Percentiles rank a stretch among this genome's conserved stretches.
Conservation (phyloP, 116 monocot genomes). For the Papilionanthe hybrid region DNA sequence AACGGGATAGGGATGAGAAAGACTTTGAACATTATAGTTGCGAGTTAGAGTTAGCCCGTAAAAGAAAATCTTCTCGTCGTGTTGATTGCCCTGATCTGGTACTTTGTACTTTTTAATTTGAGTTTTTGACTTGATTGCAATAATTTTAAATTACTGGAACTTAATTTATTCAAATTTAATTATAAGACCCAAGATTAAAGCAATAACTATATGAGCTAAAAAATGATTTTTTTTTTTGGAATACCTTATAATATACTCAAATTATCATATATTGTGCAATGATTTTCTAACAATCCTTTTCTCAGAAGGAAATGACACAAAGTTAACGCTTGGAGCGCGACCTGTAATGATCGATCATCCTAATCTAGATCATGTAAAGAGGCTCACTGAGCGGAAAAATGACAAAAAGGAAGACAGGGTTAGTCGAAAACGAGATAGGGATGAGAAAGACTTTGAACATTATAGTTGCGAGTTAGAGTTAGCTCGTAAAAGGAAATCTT, state of each 20-base stretch:
- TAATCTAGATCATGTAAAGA: conserved; percentile 67
- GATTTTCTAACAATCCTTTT: not conserved
- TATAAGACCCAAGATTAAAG: too few species aligned
- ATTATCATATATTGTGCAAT: not conserved
- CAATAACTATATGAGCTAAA: too few species aligned
- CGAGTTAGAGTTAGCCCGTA: too few species aligned
- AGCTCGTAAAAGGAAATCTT: conserved; percentile 41
- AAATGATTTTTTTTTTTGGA: too few species aligned
- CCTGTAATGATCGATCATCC: conserved; percentile 68
- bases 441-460: conserved; percentile 71
- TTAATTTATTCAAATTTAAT: too few species aligned
- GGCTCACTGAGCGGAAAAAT: conserved; percentile 59
- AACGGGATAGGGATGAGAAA: too few species aligned
- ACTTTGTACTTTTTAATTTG: too few species aligned
- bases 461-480: conserved; percentile 53
- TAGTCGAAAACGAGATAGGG: conserved; percentile 48
- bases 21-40: too few species aligned
- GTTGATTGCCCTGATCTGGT: too few species aligned
- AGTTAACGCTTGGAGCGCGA: conserved; percentile 57
- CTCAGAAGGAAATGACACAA: conserved; percentile 62
- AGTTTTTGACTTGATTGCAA: too few species aligned
- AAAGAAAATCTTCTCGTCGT: too few species aligned
- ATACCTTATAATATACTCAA: not conserved
- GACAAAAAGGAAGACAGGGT: conserved; percentile 69
- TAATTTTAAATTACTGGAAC: too few species aligned